Conservation (phyloP, 2,329 filamentous ascomycete species). For the Alternaria panax region DNA sequence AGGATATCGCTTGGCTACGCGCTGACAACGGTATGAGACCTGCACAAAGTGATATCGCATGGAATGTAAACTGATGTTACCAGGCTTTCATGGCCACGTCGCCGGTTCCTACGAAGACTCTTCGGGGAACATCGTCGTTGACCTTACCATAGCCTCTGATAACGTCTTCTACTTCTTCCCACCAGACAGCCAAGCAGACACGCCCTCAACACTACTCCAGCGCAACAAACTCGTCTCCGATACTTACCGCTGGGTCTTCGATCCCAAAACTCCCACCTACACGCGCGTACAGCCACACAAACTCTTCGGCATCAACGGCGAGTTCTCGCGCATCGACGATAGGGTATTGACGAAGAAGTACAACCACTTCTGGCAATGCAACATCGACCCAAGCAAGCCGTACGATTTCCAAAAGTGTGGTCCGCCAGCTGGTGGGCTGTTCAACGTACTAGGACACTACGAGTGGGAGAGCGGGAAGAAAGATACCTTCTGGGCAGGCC, state of each 20-base stretch:
- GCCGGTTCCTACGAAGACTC: slow-evolving; percentile 54
- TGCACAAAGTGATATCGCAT: not conserved
- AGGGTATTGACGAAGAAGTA: slow-evolving; percentile 52
- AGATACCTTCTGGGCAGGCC: slow-evolving; percentile 47
- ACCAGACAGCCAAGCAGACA: slow-evolving; percentile 40
- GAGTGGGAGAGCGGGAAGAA: slow-evolving; percentile 44
- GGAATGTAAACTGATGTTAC: not conserved
- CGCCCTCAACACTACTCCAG: slow-evolving; percentile 47
- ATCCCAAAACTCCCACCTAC: slow-evolving; percentile 42
- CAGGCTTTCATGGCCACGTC: slow-evolving; percentile 54
- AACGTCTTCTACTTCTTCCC: slow-evolving; percentile 56
- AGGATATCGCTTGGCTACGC: slow-evolving; percentile 62
- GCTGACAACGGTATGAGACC: slow-evolving; percentile 57
- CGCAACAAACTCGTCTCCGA: slow-evolving; percentile 52
- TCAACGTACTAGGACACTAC: slow-evolving; percentile 45
- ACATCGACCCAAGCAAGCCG: slow-evolving; percentile 44
- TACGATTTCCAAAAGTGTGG: slow-evolving; percentile 46
- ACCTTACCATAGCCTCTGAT: slow-evolving; percentile 51
- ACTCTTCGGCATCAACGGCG: slow-evolving; percentile 50
- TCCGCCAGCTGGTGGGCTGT: slow-evolving; percentile 40
- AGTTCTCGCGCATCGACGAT: slow-evolving; percentile 58
- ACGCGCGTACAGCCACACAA: slow-evolving; percentile 41
- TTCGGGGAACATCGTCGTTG: slow-evolving; percentile 49
- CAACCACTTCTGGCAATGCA: slow-evolving; percentile 52
- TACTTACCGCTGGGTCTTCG: slow-evolving; percentile 53